phyloP scores from a whole-genome alignment of 176 grass and related monocot genomes.

The Carex pumila region DNA sequence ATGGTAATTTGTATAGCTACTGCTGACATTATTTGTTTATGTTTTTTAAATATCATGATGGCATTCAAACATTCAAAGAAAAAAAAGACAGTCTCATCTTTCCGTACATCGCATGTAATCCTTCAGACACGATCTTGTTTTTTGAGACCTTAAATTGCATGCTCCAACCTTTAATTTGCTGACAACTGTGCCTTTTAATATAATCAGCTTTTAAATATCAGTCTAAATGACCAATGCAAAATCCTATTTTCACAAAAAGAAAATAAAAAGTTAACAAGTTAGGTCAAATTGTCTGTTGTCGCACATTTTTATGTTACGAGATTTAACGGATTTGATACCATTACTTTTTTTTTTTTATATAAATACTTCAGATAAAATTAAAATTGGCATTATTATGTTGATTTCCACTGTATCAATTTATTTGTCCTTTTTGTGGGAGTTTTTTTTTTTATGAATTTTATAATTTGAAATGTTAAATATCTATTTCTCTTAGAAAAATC shows the following conservation, averaged over 20 bases:
- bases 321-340: too few relatives aligned
- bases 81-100: background rate
- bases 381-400: too few relatives aligned
- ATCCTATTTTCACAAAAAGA: background rate
- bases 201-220: background rate
- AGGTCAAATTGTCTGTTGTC: background rate
- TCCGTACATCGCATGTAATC: background rate
- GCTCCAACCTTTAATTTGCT: background rate
- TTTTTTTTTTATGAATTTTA: too few relatives aligned
- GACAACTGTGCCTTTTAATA: background rate
- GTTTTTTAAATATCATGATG: background rate
- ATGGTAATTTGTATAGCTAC: background rate
- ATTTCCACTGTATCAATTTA: too few relatives aligned
- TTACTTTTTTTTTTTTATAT: too few relatives aligned
- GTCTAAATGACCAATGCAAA: background rate
- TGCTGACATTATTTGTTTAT: background rate
- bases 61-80: background rate
- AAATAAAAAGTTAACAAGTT: background rate
- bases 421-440: too few relatives aligned
- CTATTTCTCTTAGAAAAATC: too few relatives aligned
- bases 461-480: too few relatives aligned
- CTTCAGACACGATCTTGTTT: background rate
- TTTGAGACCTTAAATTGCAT: background rate
- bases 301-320: background rate
- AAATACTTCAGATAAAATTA: too few relatives aligned